These are phyloP conservation scores for Diaporthe citrichinensis DNA, from an alignment of 2,329 filamentous ascomycete species.

Conservation along the genomic window DNA sequence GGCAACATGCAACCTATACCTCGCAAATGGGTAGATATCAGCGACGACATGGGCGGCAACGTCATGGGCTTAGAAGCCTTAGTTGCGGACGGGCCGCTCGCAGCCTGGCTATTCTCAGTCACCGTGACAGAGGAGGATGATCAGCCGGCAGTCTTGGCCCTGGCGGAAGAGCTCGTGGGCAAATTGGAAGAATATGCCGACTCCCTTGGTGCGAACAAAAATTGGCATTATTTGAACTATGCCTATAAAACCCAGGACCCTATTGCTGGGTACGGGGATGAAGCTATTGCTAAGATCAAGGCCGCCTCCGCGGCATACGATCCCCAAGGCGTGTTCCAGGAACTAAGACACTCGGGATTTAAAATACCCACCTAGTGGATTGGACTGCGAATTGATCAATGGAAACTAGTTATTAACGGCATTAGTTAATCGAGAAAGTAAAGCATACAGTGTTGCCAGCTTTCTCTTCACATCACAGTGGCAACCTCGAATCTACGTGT, in stretches of 20 bases:
- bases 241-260: conserved; percentile 56
- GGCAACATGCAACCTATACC: conserved; percentile 51
- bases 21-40: conserved; percentile 47
- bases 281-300: conserved; percentile 51
- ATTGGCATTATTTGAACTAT: conserved; percentile 61
- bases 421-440: neutral
- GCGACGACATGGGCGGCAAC: conserved; percentile 48
- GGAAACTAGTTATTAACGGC: rapidly evolving
- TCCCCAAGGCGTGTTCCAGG: conserved; percentile 52
- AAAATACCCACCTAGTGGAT: conserved; percentile 44
- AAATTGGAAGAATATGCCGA: conserved; percentile 47
- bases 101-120: conserved; percentile 55
- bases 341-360: conserved; percentile 49
- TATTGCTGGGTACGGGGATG: conserved; percentile 53
- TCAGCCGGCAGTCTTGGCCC: conserved; percentile 47
- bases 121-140: conserved; percentile 54
- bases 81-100: conserved; percentile 53
- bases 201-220: conserved; percentile 48
- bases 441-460: neutral
- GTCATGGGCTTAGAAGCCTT: conserved; percentile 51
- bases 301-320: conserved; percentile 52
- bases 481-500: neutral
- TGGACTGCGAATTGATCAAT: neutral
- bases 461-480: neutral
- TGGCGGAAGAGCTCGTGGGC: conserved; percentile 47